These are phyloP conservation scores for Paramecium primaurelia DNA, from an alignment of 73 alveolate species.

Conservation along the genomic window DNA sequence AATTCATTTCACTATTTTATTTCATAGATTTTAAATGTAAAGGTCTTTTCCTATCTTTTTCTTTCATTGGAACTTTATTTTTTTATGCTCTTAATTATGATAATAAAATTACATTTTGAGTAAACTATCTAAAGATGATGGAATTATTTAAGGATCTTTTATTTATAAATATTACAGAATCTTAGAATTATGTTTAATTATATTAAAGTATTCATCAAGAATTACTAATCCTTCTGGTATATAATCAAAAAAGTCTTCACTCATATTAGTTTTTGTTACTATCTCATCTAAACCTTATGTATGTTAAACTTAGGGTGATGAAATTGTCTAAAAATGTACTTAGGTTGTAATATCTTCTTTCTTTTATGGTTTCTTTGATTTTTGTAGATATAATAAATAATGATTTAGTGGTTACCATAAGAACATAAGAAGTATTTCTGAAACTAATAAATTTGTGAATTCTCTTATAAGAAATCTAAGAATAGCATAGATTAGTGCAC, in stretches of 20 bases:
- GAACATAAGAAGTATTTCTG: not conserved
- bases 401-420: not conserved
- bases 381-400: not conserved
- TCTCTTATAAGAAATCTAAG: not conserved
- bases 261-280: not conserved
- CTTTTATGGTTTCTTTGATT: not conserved
- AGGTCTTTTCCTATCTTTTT: not conserved
- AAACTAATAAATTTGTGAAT: not conserved
- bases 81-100: not conserved
- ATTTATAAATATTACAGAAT: not conserved
- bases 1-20: not conserved
- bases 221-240: constrained; percentile 10
- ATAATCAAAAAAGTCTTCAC: not conserved
- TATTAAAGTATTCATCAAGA: not conserved
- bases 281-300: not conserved
- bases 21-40: not conserved
- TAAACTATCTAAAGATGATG: not conserved
- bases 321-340: not conserved
- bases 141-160: not conserved
- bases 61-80: not conserved
- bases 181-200: not conserved
- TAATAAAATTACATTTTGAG: not conserved
- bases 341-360: not conserved
- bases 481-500: not conserved
- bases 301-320: not conserved